Evolutionary conservation across 176 grass and related monocot genomes (phyloP).

Genomic region (Rhynchospora tenuis): DNA sequence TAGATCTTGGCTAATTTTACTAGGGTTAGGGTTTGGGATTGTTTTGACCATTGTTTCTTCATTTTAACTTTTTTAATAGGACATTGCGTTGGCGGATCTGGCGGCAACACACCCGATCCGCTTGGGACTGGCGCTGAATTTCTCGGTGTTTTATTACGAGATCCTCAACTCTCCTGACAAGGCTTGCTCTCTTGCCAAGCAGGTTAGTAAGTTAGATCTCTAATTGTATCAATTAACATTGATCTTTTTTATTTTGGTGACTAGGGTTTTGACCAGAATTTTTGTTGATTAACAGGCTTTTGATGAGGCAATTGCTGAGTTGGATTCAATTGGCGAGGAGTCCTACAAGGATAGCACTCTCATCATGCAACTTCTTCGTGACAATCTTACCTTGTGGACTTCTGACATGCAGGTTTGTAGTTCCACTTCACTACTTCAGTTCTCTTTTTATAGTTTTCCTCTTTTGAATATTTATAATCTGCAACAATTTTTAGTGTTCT

Average conservation of each 20-base stretch:
- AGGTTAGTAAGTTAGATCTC: conserved; percentile 47
- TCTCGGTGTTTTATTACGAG: conserved; percentile 99
- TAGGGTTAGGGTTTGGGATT: background rate
- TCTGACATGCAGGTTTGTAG: conserved; percentile 90
- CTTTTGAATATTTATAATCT: background rate
- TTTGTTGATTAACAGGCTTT: conserved; percentile 50
- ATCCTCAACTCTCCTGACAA: conserved; percentile 97
- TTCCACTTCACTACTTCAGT: background rate
- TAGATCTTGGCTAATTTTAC: background rate
- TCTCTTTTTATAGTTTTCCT: background rate
- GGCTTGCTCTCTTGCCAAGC: conserved; percentile 90
- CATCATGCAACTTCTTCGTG: conserved; percentile 99
- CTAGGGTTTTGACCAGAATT: background rate
- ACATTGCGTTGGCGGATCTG: conserved; percentile 72
- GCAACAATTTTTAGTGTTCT: background rate
- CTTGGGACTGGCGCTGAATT: conserved; percentile 89
- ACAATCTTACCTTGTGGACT: conserved; percentile 97
- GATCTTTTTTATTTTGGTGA: background rate
- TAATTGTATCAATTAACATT: background rate
- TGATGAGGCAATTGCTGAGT: conserved; percentile 83
- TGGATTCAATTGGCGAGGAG: conserved; percentile 94
- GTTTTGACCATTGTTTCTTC: conserved; percentile 10
- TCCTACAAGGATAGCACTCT: conserved; percentile 99
- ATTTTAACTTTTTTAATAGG: conserved; percentile 31
- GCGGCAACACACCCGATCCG: conserved; percentile 94